These are phyloP conservation scores for Penicillium manginii DNA, from an alignment of 495 filamentous ascomycete species.

Conservation along the genomic window DNA sequence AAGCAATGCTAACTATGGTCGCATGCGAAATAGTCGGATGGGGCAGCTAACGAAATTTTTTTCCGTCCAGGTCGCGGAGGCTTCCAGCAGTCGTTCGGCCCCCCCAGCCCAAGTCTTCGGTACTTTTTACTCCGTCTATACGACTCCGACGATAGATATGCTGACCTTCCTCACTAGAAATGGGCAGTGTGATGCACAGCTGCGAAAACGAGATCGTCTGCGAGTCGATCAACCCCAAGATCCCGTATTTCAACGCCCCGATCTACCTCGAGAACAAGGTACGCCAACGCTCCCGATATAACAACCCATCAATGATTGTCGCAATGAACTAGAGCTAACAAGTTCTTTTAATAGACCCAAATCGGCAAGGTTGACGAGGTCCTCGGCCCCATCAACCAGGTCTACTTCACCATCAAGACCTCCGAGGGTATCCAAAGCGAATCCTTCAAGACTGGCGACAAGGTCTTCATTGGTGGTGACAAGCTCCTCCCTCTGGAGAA, in stretches of 20 bases:
- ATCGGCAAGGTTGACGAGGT: conserved; percentile 67
- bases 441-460: conserved; percentile 96
- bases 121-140: conserved; percentile 34
- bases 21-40: conserved; percentile 7
- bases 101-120: conserved; percentile 70
- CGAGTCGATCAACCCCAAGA: conserved; percentile 89
- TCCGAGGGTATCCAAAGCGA: conserved; percentile 79
- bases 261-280: conserved; percentile 99
- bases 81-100: conserved; percentile 66
- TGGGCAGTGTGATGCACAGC: conserved; percentile 90
- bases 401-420: conserved; percentile 98
- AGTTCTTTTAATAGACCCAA: conserved; percentile 45
- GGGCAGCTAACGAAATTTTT: conserved; percentile 47
- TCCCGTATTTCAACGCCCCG: conserved; percentile 98
- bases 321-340: conserved; percentile 24
- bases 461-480: conserved; percentile 93
- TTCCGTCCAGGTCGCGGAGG: conserved; percentile 60
- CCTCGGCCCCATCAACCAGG: conserved; percentile 91
- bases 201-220: conserved; percentile 97
- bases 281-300: conserved; percentile 13
- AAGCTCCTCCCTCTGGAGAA: conserved; percentile 93
- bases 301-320: neutral
- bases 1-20: conserved; percentile 23
- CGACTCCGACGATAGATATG: conserved; percentile 6
- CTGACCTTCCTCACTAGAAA: conserved; percentile 59